Percentiles rank a stretch among this genome's conserved stretches.
These are phyloP conservation scores for Plectosphaerella plurivora DNA, from an alignment of 2,329 filamentous ascomycete genomes.

Conservation along the genomic window DNA sequence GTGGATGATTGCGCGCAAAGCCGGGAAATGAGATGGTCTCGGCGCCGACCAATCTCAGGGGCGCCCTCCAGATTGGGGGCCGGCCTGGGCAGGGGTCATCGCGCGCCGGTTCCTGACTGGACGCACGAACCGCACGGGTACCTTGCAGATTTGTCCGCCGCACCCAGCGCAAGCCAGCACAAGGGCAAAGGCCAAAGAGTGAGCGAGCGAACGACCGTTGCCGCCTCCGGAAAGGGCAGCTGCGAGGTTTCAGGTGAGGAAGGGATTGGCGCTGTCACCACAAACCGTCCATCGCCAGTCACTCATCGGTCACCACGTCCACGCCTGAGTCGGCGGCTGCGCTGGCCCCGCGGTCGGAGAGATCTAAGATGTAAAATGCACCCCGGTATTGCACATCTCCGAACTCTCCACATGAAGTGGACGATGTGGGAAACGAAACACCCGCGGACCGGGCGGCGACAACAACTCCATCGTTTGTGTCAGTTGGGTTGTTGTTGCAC, in stretches of 20 bases:
- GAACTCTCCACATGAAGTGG: too few relatives aligned
- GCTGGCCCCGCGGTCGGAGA: too few relatives aligned
- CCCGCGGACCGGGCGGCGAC: too few relatives aligned
- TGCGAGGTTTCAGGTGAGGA: slow-evolving; percentile 2
- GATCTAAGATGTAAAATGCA: too few relatives aligned
- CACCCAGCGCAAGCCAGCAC: neutral
- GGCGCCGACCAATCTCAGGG: slow-evolving; percentile 1
- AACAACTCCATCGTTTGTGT: too few relatives aligned
- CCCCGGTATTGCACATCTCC: too few relatives aligned
- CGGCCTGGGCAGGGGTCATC: neutral
- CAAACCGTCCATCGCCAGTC: too few relatives aligned
- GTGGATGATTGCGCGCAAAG: too few relatives aligned
- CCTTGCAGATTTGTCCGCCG: slow-evolving; percentile 1
- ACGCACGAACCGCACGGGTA: slow-evolving; percentile 1
- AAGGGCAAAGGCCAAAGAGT: neutral
- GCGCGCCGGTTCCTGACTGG: neutral
- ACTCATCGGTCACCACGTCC: neutral
- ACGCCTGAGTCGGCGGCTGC: too few relatives aligned
- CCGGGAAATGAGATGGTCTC: neutral
- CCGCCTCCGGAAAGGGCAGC: neutral
- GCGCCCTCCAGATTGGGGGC: neutral
- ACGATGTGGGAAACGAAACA: too few relatives aligned
- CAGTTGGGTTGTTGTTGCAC: too few relatives aligned
- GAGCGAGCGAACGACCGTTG: neutral
- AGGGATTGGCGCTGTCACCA: neutral